A percentile compares a stretch with the other conserved stretches of the same genome.
phyloP scores from a whole-genome alignment of 805 yeast species.

The Kuraishia hungarica region DNA sequence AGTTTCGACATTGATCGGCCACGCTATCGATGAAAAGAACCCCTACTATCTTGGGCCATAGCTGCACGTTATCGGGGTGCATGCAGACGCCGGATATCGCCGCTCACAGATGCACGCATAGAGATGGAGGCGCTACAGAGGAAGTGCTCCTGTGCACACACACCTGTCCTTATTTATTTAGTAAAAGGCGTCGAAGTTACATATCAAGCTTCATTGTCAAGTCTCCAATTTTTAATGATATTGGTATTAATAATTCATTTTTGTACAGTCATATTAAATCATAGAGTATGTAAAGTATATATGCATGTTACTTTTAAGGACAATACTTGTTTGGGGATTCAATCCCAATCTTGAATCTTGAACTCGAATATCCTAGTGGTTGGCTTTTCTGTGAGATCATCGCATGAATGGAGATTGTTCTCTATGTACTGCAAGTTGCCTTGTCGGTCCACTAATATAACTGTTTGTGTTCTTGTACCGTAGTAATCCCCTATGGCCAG shows the following conservation, averaged over 20 bases:
- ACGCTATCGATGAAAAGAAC: not conserved
- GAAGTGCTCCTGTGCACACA: no score
- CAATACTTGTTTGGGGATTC: not conserved
- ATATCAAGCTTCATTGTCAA: no score
- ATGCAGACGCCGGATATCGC: not conserved
- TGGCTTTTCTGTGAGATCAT: conserved; percentile 14
- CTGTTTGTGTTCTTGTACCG: conserved; percentile 86
- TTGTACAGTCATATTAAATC: no score
- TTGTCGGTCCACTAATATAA: conserved; percentile 46
- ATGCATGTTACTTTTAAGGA: no score
- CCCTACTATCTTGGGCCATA: not conserved
- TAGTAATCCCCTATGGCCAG: conserved; percentile 47
- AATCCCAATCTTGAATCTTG: conserved; percentile 6
- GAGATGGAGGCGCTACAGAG: no score
- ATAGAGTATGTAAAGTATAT: no score
- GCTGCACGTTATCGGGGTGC: not conserved
- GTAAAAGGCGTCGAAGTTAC: no score
- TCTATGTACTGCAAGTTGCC: conserved; percentile 55
- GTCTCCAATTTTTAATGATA: no score
- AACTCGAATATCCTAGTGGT: conserved; percentile 8
- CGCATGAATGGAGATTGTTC: conserved; percentile 44
- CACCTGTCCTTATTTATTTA: no score
- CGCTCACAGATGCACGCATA: not conserved
- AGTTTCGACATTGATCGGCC: not conserved
- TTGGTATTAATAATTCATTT: no score